A percentile compares a stretch with the other conserved stretches of the same genome.
Conservation (phyloP, 257 asterid species). For the Solanum habrochaites region DNA sequence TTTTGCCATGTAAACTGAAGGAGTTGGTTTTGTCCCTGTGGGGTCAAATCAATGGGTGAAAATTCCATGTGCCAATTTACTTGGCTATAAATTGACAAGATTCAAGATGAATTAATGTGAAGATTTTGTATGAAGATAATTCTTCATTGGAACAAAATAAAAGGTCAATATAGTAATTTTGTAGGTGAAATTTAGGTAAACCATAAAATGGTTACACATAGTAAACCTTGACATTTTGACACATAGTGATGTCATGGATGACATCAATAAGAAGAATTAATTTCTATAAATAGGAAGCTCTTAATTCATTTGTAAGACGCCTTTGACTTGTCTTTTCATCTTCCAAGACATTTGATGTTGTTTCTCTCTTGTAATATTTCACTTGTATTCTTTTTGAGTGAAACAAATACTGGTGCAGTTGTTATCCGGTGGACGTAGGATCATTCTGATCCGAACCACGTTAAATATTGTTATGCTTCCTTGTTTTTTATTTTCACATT, state of each 20-base stretch:
- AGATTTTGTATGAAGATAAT: not conserved
- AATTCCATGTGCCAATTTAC: not conserved
- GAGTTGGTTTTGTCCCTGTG: not conserved
- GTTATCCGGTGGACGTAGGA: not conserved
- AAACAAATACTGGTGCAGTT: not conserved
- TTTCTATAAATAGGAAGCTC: not conserved
- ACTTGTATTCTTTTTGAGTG: not conserved
- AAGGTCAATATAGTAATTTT: not conserved
- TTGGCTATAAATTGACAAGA: not conserved
- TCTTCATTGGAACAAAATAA: not conserved
- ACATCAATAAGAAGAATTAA: too few relatives aligned
- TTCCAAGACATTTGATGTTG: not conserved
- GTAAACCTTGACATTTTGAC: not conserved
- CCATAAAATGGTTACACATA: not conserved
- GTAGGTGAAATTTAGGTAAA: not conserved
- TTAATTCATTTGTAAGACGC: not conserved
- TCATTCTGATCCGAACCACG: not conserved
- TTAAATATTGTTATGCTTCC: not conserved
- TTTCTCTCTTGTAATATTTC: not conserved
- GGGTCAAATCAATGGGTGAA: not conserved
- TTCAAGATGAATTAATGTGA: not conserved
- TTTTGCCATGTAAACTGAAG: not conserved
- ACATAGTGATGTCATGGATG: not conserved
- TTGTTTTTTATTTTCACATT: not conserved
- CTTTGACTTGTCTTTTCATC: not conserved